Percentiles rank a stretch among this genome's conserved stretches.
These are phyloP conservation scores for Macrolepiota dolichaula DNA, from an alignment of 768 basidiomycete genomes.

Conservation along the genomic window DNA sequence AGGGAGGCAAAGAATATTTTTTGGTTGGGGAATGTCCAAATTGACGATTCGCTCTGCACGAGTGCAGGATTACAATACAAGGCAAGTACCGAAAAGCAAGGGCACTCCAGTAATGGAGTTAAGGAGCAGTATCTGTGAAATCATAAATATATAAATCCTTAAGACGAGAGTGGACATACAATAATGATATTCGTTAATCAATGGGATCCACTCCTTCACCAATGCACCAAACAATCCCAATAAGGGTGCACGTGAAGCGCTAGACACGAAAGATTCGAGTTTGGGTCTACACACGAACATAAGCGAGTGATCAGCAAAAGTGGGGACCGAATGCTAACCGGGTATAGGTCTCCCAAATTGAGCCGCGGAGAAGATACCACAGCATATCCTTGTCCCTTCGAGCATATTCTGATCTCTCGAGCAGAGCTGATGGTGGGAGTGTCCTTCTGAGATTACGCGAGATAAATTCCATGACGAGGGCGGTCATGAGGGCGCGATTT, in stretches of 20 bases:
- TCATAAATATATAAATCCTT: neutral
- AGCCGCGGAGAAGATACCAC: slow-evolving; percentile 84
- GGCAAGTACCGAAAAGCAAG: slow-evolving; percentile 3
- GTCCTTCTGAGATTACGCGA: slow-evolving; percentile 72
- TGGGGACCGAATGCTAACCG: slow-evolving; percentile 37
- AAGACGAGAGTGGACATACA: slow-evolving; percentile 47
- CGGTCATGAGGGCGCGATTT: slow-evolving; percentile 61
- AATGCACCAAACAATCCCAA: slow-evolving; percentile 68
- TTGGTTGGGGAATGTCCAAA: slow-evolving; percentile 2
- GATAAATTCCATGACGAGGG: slow-evolving; percentile 66
- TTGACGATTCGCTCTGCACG: neutral
- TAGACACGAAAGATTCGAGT: slow-evolving; percentile 58
- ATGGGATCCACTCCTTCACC: slow-evolving; percentile 81
- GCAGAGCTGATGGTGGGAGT: slow-evolving; percentile 54
- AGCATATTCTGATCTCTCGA: slow-evolving; percentile 79
- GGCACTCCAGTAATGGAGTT: slow-evolving; percentile 12
- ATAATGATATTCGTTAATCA: slow-evolving; percentile 90
- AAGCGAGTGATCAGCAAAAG: slow-evolving; percentile 8
- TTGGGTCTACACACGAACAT: slow-evolving; percentile 57
- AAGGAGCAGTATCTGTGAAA: slow-evolving; percentile 39
- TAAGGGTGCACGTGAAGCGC: slow-evolving; percentile 53
- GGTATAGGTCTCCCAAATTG: slow-evolving; percentile 81
- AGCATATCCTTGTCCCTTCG: slow-evolving; percentile 77
- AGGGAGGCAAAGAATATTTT: slow-evolving; percentile 4
- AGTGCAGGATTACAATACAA: slow-evolving; percentile 9